Percentiles rank a stretch among this genome's conserved stretches.
Conservation (phyloP, 805 yeast species). For the Millerozyma miso region DNA sequence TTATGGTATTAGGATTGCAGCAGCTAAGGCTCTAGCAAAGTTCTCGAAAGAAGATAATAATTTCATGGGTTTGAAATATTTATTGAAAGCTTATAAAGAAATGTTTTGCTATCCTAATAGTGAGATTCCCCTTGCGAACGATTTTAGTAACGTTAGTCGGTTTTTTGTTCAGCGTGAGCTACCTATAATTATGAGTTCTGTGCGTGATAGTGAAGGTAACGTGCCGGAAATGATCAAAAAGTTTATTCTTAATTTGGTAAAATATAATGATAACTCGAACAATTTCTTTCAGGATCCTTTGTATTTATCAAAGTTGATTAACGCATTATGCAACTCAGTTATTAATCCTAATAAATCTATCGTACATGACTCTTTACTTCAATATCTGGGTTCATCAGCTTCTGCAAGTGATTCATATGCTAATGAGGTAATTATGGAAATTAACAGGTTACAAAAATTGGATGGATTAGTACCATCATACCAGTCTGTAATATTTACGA, state of each 20-base stretch:
- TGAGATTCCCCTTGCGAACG: slow-evolving; percentile 70
- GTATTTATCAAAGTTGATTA: slow-evolving; percentile 58
- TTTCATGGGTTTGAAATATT: slow-evolving; percentile 70
- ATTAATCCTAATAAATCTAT: slow-evolving; percentile 14
- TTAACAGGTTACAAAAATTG: slow-evolving; percentile 70
- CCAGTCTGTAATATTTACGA: slow-evolving; percentile 49
- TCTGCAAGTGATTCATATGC: slow-evolving; percentile 15
- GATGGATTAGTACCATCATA: slow-evolving; percentile 86
- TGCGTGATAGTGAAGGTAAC: slow-evolving; percentile 59
- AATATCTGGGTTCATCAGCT: slow-evolving; percentile 4
- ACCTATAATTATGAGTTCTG: slow-evolving; percentile 54
- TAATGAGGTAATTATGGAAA: slow-evolving; percentile 48
- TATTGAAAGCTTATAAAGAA: slow-evolving; percentile 63
- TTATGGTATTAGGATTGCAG: slow-evolving; percentile 84
- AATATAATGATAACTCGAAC: slow-evolving; percentile 81
- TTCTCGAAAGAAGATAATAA: slow-evolving; percentile 56
- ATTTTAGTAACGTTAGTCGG: slow-evolving; percentile 66
- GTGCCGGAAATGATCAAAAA: slow-evolving; percentile 56
- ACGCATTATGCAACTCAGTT: slow-evolving; percentile 42
- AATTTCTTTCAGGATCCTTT: slow-evolving; percentile 72
- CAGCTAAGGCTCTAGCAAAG: slow-evolving; percentile 74
- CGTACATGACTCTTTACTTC: slow-evolving; percentile 4
- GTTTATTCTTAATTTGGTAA: slow-evolving; percentile 64
- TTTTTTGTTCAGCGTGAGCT: slow-evolving; percentile 71
- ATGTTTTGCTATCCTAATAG: slow-evolving; percentile 67